These are phyloP conservation scores for Agroathelia rolfsii DNA, from an alignment of 1,284 basidiomycete species.

Conservation along the genomic window DNA sequence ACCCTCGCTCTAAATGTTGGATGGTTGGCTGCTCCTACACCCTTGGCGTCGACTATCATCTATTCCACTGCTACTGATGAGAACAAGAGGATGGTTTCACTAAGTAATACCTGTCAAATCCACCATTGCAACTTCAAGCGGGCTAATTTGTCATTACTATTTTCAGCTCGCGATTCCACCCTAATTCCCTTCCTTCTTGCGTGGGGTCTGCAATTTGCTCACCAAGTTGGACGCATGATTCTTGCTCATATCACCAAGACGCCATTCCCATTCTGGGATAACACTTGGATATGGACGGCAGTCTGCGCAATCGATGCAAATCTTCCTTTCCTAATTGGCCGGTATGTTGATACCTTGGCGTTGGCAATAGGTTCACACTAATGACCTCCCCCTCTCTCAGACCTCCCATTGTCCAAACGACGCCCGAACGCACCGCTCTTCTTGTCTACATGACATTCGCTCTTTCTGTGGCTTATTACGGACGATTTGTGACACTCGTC, in stretches of 20 bases:
- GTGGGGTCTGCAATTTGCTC: slow-evolving; percentile 84
- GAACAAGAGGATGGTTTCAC: slow-evolving; percentile 8
- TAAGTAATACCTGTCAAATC: slow-evolving; percentile 8
- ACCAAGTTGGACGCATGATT: slow-evolving; percentile 88
- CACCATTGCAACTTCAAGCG: slow-evolving; percentile 9
- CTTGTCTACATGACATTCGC: slow-evolving; percentile 65
- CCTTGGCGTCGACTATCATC: slow-evolving; percentile 44
- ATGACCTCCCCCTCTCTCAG: slow-evolving; percentile 23
- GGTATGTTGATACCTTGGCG: slow-evolving; percentile 34
- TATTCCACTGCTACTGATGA: no score
- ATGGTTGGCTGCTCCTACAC: slow-evolving; percentile 72
- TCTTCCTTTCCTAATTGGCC: slow-evolving; percentile 52
- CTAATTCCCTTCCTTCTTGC: slow-evolving; percentile 85
- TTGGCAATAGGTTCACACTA: slow-evolving; percentile 4
- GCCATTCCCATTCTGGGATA: slow-evolving; percentile 83
- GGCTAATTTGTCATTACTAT: slow-evolving; percentile 28
- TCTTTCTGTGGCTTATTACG: slow-evolving; percentile 63
- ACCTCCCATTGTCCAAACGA: slow-evolving; percentile 59
- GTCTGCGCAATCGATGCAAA: slow-evolving; percentile 81
- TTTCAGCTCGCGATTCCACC: slow-evolving; percentile 64
- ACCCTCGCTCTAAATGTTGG: slow-evolving; percentile 62
- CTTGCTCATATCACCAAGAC: slow-evolving; percentile 85
- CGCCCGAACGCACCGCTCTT: slow-evolving; percentile 44
- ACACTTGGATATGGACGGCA: slow-evolving; percentile 76
- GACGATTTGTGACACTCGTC: slow-evolving; percentile 71